Evolutionary conservation across 2,329 filamentous ascomycete species (phyloP).

Genomic region (Talaromyces piceae): DNA sequence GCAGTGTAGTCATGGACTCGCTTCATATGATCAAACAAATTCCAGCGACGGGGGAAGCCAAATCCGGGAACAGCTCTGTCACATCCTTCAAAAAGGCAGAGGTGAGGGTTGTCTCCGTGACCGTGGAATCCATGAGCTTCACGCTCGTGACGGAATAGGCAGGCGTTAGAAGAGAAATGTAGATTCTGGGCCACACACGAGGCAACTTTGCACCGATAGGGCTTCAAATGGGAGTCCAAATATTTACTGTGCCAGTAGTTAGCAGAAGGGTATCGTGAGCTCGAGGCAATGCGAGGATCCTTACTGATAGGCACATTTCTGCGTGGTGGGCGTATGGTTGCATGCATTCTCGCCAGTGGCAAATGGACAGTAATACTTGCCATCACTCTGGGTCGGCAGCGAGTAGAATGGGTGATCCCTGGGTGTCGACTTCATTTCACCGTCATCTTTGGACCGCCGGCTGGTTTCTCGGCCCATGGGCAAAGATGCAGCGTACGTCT

Average conservation of each 20-base stretch:
- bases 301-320: constrained; percentile 99
- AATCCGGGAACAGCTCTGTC: constrained; percentile 75
- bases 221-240: constrained; percentile 92
- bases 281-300: constrained; percentile 26
- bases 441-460: constrained; percentile 31
- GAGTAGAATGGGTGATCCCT: constrained; percentile 38
- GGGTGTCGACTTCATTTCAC: constrained; percentile 32
- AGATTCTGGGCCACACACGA: constrained; percentile 80
- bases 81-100: constrained; percentile 81
- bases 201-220: constrained; percentile 84
- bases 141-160: constrained; percentile 86
- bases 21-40: constrained; percentile 94
- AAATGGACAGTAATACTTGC: constrained; percentile 90
- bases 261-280: constrained; percentile 15
- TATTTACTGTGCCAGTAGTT: constrained; percentile 63
- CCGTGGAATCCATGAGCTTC: constrained; percentile 95
- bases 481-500: constrained; percentile 27
- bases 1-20: constrained; percentile 66
- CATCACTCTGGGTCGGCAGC: constrained; percentile 50
- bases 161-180: constrained; percentile 91
- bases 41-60: constrained; percentile 93
- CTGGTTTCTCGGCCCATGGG: constrained; percentile 27
- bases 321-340: constrained; percentile 86
- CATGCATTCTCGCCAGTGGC: constrained; percentile 61
- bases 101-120: constrained; percentile 84